phyloP scores from a whole-genome alignment of 257 asterid genomes.

The Osmanthus fragrans region DNA sequence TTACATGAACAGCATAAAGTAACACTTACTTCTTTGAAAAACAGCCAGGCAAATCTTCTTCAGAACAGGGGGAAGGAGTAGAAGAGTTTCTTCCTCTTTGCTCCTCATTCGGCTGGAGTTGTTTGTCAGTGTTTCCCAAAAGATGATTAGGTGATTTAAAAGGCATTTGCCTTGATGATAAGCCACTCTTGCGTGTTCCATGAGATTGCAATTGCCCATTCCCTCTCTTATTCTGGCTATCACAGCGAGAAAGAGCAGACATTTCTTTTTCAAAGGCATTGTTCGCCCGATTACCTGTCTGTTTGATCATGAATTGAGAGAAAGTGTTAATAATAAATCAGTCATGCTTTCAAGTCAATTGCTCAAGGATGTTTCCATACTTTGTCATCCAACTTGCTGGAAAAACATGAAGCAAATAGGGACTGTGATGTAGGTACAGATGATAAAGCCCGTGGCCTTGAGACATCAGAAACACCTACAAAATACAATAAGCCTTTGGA shows the following conservation, averaged over 20 bases:
- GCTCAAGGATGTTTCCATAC: constrained; percentile 34
- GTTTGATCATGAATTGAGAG: constrained; percentile 31
- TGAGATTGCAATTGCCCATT: constrained; percentile 24
- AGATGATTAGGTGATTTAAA: constrained; percentile 45
- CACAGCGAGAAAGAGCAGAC: constrained; percentile 34
- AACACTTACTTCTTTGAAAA: constrained; percentile 46
- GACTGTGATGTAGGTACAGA: constrained; percentile 33
- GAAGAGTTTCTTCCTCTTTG: constrained; percentile 31
- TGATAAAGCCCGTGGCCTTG: constrained; percentile 35
- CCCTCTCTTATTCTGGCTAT: constrained; percentile 28
- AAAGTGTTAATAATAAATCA: constrained; percentile 23
- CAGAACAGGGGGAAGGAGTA: constrained; percentile 35
- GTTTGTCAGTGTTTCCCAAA: constrained; percentile 35
- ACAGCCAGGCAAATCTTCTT: constrained; percentile 27
- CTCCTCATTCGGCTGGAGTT: constrained; percentile 32
- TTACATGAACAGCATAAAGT: constrained; percentile 9
- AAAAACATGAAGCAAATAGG: constrained; percentile 36
- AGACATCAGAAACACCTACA: constrained; percentile 46
- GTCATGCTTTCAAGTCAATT: constrained; percentile 26
- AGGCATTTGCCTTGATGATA: constrained; percentile 48
- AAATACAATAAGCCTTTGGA: constrained; percentile 20
- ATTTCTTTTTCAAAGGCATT: constrained; percentile 45
- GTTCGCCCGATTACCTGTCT: constrained; percentile 32
- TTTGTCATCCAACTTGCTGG: constrained; percentile 43
- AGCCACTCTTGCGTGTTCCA: constrained; percentile 29